A percentile compares a stretch with the other conserved stretches of the same genome.
phyloP scores from a whole-genome alignment of 139 green algal genomes.

The Diplosphaera chodatii region DNA sequence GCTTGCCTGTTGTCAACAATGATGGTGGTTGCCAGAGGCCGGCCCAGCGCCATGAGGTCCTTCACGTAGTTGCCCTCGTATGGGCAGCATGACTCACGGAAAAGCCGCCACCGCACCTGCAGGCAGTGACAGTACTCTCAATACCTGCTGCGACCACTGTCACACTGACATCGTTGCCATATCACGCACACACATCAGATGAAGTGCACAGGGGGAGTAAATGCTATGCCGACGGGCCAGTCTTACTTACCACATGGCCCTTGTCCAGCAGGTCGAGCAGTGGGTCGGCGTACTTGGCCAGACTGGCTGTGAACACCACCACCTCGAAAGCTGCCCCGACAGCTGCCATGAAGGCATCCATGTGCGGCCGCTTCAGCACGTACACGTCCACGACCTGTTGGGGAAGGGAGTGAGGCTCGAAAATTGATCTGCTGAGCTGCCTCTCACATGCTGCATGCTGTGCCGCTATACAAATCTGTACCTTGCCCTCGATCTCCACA shows the following conservation, averaged over 20 bases:
- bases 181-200: no score
- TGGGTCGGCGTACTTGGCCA: constrained; percentile 87
- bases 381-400: constrained; percentile 79
- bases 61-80: constrained; percentile 90
- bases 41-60: constrained; percentile 81
- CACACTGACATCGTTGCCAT: no score
- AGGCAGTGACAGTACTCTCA: no score
- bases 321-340: constrained; percentile 70
- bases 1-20: constrained; percentile 98
- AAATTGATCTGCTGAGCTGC: no score
- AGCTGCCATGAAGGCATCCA: constrained; percentile 86
- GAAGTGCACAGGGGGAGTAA: no score
- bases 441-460: no score
- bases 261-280: constrained; percentile 88
- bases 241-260: constrained; percentile 38
- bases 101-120: constrained; percentile 70
- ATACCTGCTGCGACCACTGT: no score
- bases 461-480: no score
- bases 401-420: no score
- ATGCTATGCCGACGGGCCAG: no score
- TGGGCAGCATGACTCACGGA: constrained; percentile 85
- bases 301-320: constrained; percentile 89
- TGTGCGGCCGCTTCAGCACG: constrained; percentile 88
- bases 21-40: constrained; percentile 70
- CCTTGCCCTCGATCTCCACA: constrained; percentile 75